Base-by-base conservation (phyloP, 192 early-diverging fungal genomes). In the Entomortierella beljakovae region DNA sequence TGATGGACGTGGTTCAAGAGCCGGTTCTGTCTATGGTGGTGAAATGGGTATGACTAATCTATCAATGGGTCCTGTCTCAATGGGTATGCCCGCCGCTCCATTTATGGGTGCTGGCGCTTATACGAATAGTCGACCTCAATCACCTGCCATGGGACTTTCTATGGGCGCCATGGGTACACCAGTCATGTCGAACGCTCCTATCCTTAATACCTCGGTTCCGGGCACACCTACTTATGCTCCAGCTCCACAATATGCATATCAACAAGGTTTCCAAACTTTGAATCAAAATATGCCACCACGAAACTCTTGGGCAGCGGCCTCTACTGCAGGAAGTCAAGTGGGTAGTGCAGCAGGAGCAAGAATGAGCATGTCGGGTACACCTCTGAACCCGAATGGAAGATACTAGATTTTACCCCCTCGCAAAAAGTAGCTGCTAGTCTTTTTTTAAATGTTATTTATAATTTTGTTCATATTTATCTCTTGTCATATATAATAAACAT, bases 21-120 rank as follows among this genome's bases (percentile, higher is more conserved):
- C 86, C 28, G 81, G 84, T 26, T 87, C 86, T 8, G 64, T 71
- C 31, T 85, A 83, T 60, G 82, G 80, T 0, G 73, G 67, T 20
- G 56, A 60, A 33, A 43, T 67, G 64, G 32, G 37, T 8, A 50
- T 6, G 3, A 57, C 35, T n/a, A n/a, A n/a, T n/a, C n/a, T n/a
- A 32, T 2, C 3, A 8, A 33, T 26, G 16, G 32, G 28, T 9
- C 4, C 3, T 20, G 18, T 62, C 8, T 55, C 64, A 6, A 61
- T 81, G 65, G 25, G 33, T 29, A 49, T 54, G 26, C 18, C 52
- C 0, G 31, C 50, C 11, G 66, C 50, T 32, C 69, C 63, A 0
- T 68, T 68, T 31, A 72, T 81, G 64, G 60, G 52, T 6, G 28
- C 53, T 3, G 33, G 11, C 11, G 42, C 28, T 38, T 51, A 28